Evolutionary conservation across 495 filamentous ascomycete genomes (phyloP), one percentile per base, ranked within the genome.

Genomic region (Parathielavia appendiculata): DNA sequence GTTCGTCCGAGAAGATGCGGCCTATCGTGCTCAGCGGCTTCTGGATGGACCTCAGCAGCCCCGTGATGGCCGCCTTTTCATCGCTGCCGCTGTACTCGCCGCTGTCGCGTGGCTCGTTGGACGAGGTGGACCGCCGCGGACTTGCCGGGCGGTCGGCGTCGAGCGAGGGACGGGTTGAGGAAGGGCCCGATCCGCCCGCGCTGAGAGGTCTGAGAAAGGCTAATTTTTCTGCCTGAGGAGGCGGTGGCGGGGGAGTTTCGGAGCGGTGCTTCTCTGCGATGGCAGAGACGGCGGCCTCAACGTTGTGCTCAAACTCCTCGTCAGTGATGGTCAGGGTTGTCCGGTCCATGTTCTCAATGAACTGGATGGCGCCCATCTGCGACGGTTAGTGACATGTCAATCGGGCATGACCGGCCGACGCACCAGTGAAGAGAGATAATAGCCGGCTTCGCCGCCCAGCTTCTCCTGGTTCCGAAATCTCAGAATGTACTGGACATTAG

Each of bases 391-490:
- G n/a, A 30, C 17, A 23, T 53, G 40, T 44, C 39, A 34, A 30
- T 20, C 40, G 52, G 19, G 6, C 41, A 0, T 38, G 6, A 6
- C 26, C 5, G 39, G 14, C 13, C 38, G 9, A 71, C 82, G 66
- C 73, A 92, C 90, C 70, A 98, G 75, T n/a, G 92, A 97, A 35
- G 92, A 97, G 32, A 97, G 79, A 69, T 99, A 99, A 69, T 99
- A 99, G 19, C 93, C 93, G 19, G 95, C 92, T 75, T 99, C 93
- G 7, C 93, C 93, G 44, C 88, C 88, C 0, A 97, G 82, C 66
- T 97, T 99, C 38, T 99, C 95, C 69, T 96, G 95, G 64, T 97
- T 95, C 56, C 93, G 84, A 73, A 99, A 99, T 19, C 95, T 83
- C 43, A 97, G 77, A 56, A 99, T 97, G 69, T 99, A 99, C 70